phyloP scores from a whole-genome alignment of 345 rosid genomes.

The Erodium maritimum region DNA sequence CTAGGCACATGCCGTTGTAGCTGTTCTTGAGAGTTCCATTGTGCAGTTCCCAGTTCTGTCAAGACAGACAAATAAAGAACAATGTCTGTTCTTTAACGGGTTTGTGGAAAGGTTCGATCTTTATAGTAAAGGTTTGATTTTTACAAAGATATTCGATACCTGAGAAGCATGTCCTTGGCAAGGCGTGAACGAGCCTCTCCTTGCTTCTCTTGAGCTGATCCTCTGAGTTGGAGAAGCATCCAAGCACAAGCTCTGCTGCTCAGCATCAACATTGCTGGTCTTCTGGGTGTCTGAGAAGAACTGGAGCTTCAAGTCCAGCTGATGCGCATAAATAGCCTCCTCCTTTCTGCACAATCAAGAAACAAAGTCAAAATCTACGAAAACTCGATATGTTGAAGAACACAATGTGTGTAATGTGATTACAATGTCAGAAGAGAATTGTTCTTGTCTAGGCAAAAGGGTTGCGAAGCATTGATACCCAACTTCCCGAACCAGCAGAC shows the following conservation, averaged over 20 bases:
- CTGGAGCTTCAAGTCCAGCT: constrained; percentile 27
- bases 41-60: constrained; percentile 60
- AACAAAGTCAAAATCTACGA: neutral
- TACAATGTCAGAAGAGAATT: constrained; percentile 36
- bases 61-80: neutral
- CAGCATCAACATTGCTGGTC: constrained; percentile 14
- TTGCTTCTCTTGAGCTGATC: constrained; percentile 47
- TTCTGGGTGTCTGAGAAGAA: constrained; percentile 7
- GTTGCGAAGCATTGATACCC: constrained; percentile 17
- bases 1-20: constrained; percentile 62
- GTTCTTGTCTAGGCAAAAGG: constrained; percentile 53
- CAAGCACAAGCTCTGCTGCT: constrained; percentile 43
- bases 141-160: too few relatives aligned
- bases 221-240: constrained; percentile 47
- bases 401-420: neutral
- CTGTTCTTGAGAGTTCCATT: constrained; percentile 48
- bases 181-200: constrained; percentile 39
- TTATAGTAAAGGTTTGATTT: too few relatives aligned
- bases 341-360: constrained; percentile 31
- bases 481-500: constrained; percentile 53
- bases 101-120: too few relatives aligned
- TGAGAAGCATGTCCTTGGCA: constrained; percentile 58
- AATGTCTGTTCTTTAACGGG: neutral
- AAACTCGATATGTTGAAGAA: too few relatives aligned
- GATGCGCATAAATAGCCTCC: constrained; percentile 25